Conservation (phyloP, 2,329 filamentous ascomycete genomes). For the Aspergillus sp. region DNA sequence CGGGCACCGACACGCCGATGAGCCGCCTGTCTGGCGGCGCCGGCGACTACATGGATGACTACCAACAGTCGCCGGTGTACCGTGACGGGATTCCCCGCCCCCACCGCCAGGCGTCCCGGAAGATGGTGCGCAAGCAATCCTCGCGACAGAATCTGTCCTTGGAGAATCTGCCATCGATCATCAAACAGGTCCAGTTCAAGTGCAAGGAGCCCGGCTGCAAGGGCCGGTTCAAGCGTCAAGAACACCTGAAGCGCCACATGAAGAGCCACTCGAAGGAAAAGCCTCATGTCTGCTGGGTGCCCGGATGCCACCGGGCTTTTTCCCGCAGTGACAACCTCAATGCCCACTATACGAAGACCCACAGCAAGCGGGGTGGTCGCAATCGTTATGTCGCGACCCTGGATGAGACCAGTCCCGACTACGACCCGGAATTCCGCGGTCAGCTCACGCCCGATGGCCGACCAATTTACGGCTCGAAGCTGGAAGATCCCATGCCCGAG, state of each 20-base stretch:
- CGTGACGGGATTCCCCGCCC: constrained; percentile 28
- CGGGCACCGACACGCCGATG: constrained; percentile 35
- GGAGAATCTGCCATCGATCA: constrained; percentile 38
- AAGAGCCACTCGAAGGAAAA: constrained; percentile 48
- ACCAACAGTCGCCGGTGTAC: constrained; percentile 33
- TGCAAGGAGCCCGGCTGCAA: constrained; percentile 45
- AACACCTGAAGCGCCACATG: constrained; percentile 51
- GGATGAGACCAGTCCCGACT: constrained; percentile 43
- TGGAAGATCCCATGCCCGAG: constrained; percentile 34
- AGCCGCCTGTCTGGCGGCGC: constrained; percentile 34
- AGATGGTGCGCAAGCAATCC: constrained; percentile 26
- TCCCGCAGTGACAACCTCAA: constrained; percentile 48
- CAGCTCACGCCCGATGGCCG: constrained; percentile 43
- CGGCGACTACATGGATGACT: constrained; percentile 36
- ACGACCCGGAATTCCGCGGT: constrained; percentile 44
- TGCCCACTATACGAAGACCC: constrained; percentile 46
- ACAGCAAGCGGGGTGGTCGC: constrained; percentile 46
- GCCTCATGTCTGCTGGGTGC: constrained; percentile 45
- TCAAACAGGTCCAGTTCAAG: constrained; percentile 42
- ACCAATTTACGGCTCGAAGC: constrained; percentile 37
- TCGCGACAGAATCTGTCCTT: constrained; percentile 37
- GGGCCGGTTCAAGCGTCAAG: constrained; percentile 49
- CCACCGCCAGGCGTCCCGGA: constrained; percentile 34
- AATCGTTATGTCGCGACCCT: constrained; percentile 48
- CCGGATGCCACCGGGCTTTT: constrained; percentile 42